These are phyloP conservation scores for Brettanomyces anomalus DNA, from an alignment of 805 yeast species.

Conservation along the genomic window DNA sequence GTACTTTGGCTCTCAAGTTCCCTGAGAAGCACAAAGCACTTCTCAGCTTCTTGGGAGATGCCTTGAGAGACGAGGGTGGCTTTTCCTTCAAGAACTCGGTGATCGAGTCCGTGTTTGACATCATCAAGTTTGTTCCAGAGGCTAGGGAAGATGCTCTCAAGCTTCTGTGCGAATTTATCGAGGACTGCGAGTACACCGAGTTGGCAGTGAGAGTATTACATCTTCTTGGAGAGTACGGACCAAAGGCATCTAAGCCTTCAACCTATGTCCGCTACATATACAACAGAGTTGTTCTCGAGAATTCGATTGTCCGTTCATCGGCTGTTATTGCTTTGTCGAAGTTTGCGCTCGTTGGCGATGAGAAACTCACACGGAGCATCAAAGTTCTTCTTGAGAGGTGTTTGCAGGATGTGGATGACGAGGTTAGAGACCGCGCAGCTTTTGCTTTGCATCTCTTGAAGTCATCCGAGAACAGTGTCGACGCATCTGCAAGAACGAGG, in stretches of 20 bases:
- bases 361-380: conserved; percentile 57
- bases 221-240: conserved; percentile 90
- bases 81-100: conserved; percentile 76
- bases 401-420: conserved; percentile 85
- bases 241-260: conserved; percentile 76
- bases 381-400: conserved; percentile 73
- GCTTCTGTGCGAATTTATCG: conserved; percentile 91
- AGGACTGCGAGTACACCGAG: conserved; percentile 95
- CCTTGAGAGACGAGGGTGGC: conserved; percentile 87
- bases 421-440: conserved; percentile 96
- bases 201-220: conserved; percentile 89
- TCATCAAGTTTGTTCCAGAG: conserved; percentile 77
- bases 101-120: conserved; percentile 87
- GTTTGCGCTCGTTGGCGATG: conserved; percentile 75
- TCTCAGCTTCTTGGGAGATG: conserved; percentile 72
- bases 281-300: conserved; percentile 93
- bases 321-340: conserved; percentile 90
- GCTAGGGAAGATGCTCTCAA: conserved; percentile 78
- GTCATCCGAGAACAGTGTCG: not conserved
- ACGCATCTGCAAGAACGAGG: conserved; percentile 29
- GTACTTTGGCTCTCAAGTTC: conserved; percentile 85
- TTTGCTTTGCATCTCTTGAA: conserved; percentile 62
- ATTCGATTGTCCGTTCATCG: conserved; percentile 89
- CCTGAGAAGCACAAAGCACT: conserved; percentile 82
- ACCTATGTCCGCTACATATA: conserved; percentile 91